Conservation (phyloP, 2,329 filamentous ascomycete species). For the Fusarium graminum region DNA sequence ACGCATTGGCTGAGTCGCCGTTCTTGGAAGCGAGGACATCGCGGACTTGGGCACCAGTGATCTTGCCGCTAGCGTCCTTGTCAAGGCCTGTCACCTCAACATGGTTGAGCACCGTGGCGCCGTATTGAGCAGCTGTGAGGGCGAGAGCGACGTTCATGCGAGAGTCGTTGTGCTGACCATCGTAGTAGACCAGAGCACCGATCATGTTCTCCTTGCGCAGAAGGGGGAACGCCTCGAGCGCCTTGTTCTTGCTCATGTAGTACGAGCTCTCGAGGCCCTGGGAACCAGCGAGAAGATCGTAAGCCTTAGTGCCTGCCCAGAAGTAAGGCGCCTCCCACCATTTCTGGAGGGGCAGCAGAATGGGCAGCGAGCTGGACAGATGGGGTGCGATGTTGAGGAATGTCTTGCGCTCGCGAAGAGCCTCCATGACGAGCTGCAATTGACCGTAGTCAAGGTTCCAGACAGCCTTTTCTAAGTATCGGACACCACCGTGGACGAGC, state of each 20-base stretch:
- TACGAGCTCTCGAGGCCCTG: conserved; percentile 88
- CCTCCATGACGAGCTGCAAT: conserved; percentile 84
- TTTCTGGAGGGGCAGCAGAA: conserved; percentile 84
- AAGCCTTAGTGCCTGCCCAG: conserved; percentile 79
- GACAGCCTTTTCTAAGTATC: conserved; percentile 88
- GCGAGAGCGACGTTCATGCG: conserved; percentile 89
- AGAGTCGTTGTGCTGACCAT: conserved; percentile 88
- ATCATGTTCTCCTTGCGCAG: conserved; percentile 79
- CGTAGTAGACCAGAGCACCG: conserved; percentile 86
- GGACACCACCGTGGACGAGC: conserved; percentile 85
- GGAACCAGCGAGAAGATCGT: conserved; percentile 83
- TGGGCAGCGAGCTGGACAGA: conserved; percentile 83
- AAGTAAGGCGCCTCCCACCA: conserved; percentile 88
- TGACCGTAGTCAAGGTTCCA: conserved; percentile 89
- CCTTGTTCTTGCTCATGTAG: conserved; percentile 82
- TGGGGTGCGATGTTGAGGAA: conserved; percentile 87
- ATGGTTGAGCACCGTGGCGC: conserved; percentile 84
- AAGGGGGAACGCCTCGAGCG: conserved; percentile 82
- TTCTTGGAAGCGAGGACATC: conserved; percentile 72
- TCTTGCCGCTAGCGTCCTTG: conserved; percentile 76
- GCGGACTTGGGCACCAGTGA: conserved; percentile 72
- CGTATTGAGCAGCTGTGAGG: conserved; percentile 83
- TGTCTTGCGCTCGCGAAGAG: conserved; percentile 83
- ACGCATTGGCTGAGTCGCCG: conserved; percentile 64
- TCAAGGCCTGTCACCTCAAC: conserved; percentile 80